A percentile compares a stretch with the other conserved stretches of the same genome.
Evolutionary conservation across 176 grass and related monocot species (phyloP).

Genomic region (Oryza longistaminata): DNA sequence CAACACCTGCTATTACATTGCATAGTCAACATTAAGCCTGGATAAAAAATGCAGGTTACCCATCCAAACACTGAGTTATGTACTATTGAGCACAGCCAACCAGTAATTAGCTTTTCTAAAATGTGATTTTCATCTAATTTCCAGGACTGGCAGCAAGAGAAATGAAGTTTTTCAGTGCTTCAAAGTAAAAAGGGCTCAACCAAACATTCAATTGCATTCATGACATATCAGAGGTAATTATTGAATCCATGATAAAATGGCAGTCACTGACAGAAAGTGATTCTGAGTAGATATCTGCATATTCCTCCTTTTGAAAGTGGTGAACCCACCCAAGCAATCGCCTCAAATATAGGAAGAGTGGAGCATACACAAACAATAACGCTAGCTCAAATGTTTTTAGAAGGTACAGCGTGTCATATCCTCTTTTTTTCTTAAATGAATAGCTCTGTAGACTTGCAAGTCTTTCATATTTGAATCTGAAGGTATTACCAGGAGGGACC

Average conservation of each 20-base stretch:
- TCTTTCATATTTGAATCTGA: conserved; percentile 34
- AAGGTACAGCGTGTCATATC: conserved; percentile 4
- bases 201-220: not conserved
- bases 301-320: conserved; percentile 9
- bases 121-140: not conserved
- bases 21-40: conserved; percentile 27
- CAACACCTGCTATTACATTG: conserved; percentile 49
- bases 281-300: not conserved
- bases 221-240: not conserved
- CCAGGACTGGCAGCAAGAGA: not conserved
- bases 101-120: conserved; percentile 19
- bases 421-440: conserved; percentile 24
- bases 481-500: conserved; percentile 38
- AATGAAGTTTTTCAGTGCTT: conserved; percentile 10
- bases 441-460: conserved; percentile 13
- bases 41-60: conserved; percentile 22
- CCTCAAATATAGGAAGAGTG: not conserved
- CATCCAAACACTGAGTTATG: not conserved
- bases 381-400: conserved; percentile 3
- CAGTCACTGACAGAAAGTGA: not conserved
- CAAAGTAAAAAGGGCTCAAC: not conserved
- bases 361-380: not conserved
- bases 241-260: not conserved
- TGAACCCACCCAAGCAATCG: not conserved
- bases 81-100: not conserved